Base-by-base conservation (phyloP, 371 early-diverging fungal species). In the Mortierella polycephala region DNA sequence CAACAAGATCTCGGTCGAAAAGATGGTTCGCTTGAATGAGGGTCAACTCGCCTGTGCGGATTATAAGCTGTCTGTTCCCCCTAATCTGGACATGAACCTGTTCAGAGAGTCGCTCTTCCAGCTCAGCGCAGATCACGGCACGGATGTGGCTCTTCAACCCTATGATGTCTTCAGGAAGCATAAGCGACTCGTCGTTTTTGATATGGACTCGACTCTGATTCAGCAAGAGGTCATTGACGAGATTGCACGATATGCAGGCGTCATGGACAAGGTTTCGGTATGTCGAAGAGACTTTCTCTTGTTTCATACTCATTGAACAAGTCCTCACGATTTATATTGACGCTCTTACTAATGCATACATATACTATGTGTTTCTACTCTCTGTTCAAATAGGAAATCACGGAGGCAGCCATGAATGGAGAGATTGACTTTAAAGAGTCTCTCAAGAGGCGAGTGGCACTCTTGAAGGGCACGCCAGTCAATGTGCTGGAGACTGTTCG, bases 151-250 rank as follows among this genome's bases (percentile, higher is more conserved):
- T 12, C 67, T 97, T 69, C 97, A 97, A 79, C 88, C 85, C 0
- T 91, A 94, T 82, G 92, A 94, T 71, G 94, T 96, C 6, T 96
- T 91, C 83, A 85, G 98, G 54, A 88, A 91, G 64, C 89, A 96
- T 69, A 97, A 97, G 84, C 89, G 98, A 51, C 86, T 99, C 41
- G 95, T 96, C 7, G 95, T 98, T 7, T 98, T 99, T 85, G 99
- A 99, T 84, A 98, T 99, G 98, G 99, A 99, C 75, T 96, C 96
- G 5, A 99, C 99, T 0, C 81, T 99, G 62, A 99, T 99, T 74
- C 94, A 95, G 76, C 97, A 98, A 81, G 99, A 99, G 74, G 97
- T 97, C 20, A 99, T 99, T 86, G 99, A 99, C 82, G 98, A 98
- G 84, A 94, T 99, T 83, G 99, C 98, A 13, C 84, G 92, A 41